A percentile compares a stretch with the other conserved stretches of the same genome.
phyloP scores from a whole-genome alignment of 169 alveolate genomes.

The Plasmodium adleri region DNA sequence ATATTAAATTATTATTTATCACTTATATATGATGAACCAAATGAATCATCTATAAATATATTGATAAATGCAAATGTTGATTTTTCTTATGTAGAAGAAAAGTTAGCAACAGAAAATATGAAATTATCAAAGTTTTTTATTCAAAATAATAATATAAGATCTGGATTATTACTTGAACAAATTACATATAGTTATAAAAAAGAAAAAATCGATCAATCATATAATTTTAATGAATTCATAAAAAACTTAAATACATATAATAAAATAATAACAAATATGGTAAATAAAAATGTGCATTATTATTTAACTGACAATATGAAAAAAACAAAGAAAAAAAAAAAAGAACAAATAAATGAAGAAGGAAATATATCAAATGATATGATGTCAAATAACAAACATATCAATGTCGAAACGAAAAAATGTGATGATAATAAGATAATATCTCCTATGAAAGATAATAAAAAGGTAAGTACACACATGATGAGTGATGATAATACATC shows the following conservation, averaged over 20 bases:
- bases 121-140: constrained; percentile 13
- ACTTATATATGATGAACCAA: constrained; percentile 25
- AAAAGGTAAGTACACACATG: neutral
- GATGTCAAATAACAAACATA: neutral
- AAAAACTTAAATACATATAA: constrained; percentile 1
- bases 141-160: constrained; percentile 54
- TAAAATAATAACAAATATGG: constrained; percentile 7
- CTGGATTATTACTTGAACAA: constrained; percentile 46
- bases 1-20: constrained; percentile 50
- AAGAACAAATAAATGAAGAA: neutral
- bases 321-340: constrained; percentile 1
- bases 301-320: neutral
- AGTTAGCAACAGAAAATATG: neutral
- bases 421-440: neutral
- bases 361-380: neutral
- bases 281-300: constrained; percentile 1
- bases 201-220: constrained; percentile 3
- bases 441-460: neutral
- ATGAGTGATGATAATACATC: neutral
- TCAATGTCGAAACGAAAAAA: neutral
- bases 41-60: constrained; percentile 24
- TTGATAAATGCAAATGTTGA: constrained; percentile 49
- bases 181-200: constrained; percentile 63
- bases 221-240: neutral
- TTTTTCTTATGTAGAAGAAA: constrained; percentile 43